These are phyloP conservation scores for Daldinia vernicosa DNA, from an alignment of 495 filamentous ascomycete genomes.

Conservation along the genomic window DNA sequence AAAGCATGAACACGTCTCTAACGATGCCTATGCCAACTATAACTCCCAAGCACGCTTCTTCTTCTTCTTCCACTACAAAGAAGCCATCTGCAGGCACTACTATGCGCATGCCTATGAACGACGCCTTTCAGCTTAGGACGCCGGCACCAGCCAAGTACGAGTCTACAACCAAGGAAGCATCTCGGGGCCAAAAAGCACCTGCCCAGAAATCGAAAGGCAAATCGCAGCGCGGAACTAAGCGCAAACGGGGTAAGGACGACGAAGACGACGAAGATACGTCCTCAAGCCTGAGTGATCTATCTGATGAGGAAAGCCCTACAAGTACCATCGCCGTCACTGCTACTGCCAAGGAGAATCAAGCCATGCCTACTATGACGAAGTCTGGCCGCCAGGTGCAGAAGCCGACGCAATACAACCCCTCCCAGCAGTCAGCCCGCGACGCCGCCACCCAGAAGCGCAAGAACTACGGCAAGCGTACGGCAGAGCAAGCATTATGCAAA, in stretches of 20 bases:
- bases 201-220: slow-evolving; percentile 36
- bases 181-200: slow-evolving; percentile 27
- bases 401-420: slow-evolving; percentile 74
- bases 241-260: slow-evolving; percentile 58
- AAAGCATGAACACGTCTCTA: slow-evolving; percentile 59
- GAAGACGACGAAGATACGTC: slow-evolving; percentile 50
- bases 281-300: slow-evolving; percentile 50
- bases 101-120: slow-evolving; percentile 36
- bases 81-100: slow-evolving; percentile 14
- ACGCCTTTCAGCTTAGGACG: slow-evolving; percentile 38
- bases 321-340: slow-evolving; percentile 59
- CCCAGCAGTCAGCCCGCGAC: slow-evolving; percentile 51
- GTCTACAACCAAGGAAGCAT: slow-evolving; percentile 9
- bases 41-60: slow-evolving; percentile 28
- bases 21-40: slow-evolving; percentile 57
- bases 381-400: slow-evolving; percentile 84
- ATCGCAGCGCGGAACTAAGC: slow-evolving; percentile 49
- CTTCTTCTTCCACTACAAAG: background rate
- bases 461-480: slow-evolving; percentile 58
- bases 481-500: slow-evolving; percentile 70
- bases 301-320: slow-evolving; percentile 55
- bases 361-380: slow-evolving; percentile 75
- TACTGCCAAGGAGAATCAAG: slow-evolving; percentile 45
- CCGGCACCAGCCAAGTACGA: slow-evolving; percentile 18
- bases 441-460: slow-evolving; percentile 50